Base-by-base conservation (phyloP, 768 basidiomycete genomes). In the Psilocybe subaeruginosa region DNA sequence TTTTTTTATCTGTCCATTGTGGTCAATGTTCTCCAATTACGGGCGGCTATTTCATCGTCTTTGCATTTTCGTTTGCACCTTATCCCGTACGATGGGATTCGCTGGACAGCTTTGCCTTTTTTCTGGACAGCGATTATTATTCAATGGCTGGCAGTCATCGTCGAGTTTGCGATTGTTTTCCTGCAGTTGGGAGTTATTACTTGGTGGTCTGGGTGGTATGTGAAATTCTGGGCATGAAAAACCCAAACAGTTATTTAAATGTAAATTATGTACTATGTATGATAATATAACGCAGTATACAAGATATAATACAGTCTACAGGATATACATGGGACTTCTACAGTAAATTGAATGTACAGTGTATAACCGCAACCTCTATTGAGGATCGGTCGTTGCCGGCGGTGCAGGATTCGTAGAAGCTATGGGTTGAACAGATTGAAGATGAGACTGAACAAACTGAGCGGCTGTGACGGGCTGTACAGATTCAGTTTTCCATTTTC, bases 151-250 rank as follows among this genome's bases (percentile, higher is more conserved):
- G 87, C 87, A 3, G 85, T 90, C 47, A 50, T 83, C n/a, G 70
- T 85, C 29, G 90, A 92, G 69, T 70, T 78, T 61, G 79, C 74
- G 35, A 73, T 91, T 60, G 80, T 92, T 11, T 61, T 86, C 14
- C 76, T 85, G 60, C 81, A 91, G 69, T 46, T 86, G 43, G 85
- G 80, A 3, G 82, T 89, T 19, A 74, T 87, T 45, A 67, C 79
- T 8, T 93, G 91, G 91, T 93, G 91, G 91, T 68, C 83, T 58
- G 90, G 89, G 27, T 93, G 91, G 91, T 78, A 77, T 29, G 69
- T 90, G 46, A 82, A 82, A 45, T 64, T 91, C 61, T 69, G 78
- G 59, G 69, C 69, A 63, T 82, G 72, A 16, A 8, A 37, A 8
- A 3, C 23, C 51, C 17, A 46, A 52, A 33, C n/a, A 61, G 12